phyloP scores from a whole-genome alignment of 768 basidiomycete species.

The Clathrus columnatus region DNA sequence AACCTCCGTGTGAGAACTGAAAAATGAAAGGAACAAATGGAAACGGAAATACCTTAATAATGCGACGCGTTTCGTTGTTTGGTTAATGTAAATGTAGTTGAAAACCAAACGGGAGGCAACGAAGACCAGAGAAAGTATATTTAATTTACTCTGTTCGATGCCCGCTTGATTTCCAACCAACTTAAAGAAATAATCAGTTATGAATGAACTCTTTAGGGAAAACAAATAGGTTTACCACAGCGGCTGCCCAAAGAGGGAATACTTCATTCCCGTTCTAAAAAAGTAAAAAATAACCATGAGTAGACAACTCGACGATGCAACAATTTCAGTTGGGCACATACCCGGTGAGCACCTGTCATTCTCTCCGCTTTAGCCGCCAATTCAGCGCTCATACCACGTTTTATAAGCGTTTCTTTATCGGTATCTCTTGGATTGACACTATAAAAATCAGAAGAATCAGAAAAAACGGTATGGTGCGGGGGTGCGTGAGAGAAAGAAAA shows the following conservation, averaged over 20 bases:
- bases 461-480: neutral
- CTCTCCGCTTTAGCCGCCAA: conserved; percentile 21
- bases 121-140: conserved; percentile 24
- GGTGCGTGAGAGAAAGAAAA: neutral
- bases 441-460: neutral
- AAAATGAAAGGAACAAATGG: neutral
- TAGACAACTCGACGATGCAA: neutral
- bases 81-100: conserved; percentile 25
- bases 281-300: neutral
- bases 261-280: conserved; percentile 25
- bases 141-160: conserved; percentile 24
- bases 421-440: conserved; percentile 28
- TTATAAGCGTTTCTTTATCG: conserved; percentile 13
- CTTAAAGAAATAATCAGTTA: neutral
- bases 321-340: neutral
- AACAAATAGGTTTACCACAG: conserved; percentile 16
- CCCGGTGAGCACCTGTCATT: conserved; percentile 30
- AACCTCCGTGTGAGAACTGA: neutral
- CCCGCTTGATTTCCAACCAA: conserved; percentile 26
- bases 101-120: conserved; percentile 20
- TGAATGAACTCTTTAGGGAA: neutral
- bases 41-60: neutral
- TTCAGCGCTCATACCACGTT: conserved; percentile 21
- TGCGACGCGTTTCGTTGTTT: neutral
- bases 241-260: conserved; percentile 28